Evolutionary conservation across 371 early-diverging fungal species (phyloP).

Genomic region (Mortierella sp.): DNA sequence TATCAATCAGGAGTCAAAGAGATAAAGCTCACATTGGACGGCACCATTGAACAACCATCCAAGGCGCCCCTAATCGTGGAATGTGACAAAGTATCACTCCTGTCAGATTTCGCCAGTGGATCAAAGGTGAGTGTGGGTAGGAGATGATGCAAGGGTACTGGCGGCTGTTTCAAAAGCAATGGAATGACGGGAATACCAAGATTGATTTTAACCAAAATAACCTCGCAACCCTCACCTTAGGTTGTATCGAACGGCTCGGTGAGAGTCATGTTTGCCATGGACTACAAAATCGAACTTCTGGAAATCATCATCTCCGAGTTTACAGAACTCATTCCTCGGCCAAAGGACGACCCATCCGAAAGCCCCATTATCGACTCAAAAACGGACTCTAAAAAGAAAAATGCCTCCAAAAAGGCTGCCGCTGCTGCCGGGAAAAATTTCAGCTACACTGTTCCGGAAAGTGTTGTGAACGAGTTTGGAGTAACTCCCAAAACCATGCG

Average conservation of each 20-base stretch:
- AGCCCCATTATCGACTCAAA: background rate
- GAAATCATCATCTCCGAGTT: background rate
- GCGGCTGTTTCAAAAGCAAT: too few species aligned
- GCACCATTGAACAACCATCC: background rate
- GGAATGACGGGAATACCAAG: too few species aligned
- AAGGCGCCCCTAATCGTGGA: background rate
- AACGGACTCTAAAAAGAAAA: background rate
- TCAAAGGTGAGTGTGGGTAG: background rate
- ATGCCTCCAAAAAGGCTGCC: background rate
- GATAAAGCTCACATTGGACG: background rate
- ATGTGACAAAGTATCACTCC: slow-evolving; percentile 2
- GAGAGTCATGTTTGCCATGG: background rate
- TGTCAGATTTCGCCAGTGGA: background rate
- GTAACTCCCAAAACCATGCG: slow-evolving; percentile 6
- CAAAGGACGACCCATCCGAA: background rate
- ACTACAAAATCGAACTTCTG: background rate
- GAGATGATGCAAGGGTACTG: too few species aligned
- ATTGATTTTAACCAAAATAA: too few species aligned
- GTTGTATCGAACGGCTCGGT: background rate
- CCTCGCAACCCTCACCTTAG: background rate
- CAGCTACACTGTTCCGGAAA: background rate
- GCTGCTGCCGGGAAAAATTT: background rate
- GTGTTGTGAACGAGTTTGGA: slow-evolving; percentile 4
- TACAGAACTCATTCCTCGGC: background rate
- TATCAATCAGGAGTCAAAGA: slow-evolving; percentile 3